phyloP scores from a whole-genome alignment of 345 rosid species.

The Gossypium longicalyx region DNA sequence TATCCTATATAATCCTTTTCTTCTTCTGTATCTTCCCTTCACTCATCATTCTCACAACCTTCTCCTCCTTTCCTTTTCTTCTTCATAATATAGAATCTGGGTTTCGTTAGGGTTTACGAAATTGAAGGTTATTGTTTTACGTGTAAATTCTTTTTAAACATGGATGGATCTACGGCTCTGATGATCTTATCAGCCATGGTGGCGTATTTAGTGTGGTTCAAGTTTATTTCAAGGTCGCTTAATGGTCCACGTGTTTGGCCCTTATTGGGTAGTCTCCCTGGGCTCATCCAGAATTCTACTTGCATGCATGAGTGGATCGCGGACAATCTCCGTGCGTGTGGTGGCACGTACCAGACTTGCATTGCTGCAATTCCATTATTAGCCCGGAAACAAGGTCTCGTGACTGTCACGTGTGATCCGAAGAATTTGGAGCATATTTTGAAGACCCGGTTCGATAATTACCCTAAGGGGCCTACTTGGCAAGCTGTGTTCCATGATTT shows the following conservation, averaged over 20 bases:
- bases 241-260: constrained; percentile 78
- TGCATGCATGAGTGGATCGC: constrained; percentile 77
- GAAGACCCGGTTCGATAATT: constrained; percentile 65
- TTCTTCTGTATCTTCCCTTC: neutral
- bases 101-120: too few relatives aligned
- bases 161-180: constrained; percentile 46
- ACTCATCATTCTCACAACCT: neutral
- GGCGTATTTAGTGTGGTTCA: constrained; percentile 51
- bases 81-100: neutral
- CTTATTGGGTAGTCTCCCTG: constrained; percentile 70
- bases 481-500: constrained; percentile 70
- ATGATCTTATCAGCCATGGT: constrained; percentile 36
- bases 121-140: too few relatives aligned
- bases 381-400: constrained; percentile 57
- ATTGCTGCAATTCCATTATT: constrained; percentile 49
- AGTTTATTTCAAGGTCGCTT: constrained; percentile 30
- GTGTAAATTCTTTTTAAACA: neutral
- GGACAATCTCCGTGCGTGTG: constrained; percentile 58
- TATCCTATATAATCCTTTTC: constrained; percentile 19
- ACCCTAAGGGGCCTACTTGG: constrained; percentile 80
- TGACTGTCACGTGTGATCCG: constrained; percentile 82
- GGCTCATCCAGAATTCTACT: constrained; percentile 45
- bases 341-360: constrained; percentile 82
- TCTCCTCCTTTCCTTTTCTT: neutral
- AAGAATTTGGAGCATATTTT: constrained; percentile 63